phyloP scores from a whole-genome alignment of 768 basidiomycete genomes.

The Symmetrospora coprosmae region DNA sequence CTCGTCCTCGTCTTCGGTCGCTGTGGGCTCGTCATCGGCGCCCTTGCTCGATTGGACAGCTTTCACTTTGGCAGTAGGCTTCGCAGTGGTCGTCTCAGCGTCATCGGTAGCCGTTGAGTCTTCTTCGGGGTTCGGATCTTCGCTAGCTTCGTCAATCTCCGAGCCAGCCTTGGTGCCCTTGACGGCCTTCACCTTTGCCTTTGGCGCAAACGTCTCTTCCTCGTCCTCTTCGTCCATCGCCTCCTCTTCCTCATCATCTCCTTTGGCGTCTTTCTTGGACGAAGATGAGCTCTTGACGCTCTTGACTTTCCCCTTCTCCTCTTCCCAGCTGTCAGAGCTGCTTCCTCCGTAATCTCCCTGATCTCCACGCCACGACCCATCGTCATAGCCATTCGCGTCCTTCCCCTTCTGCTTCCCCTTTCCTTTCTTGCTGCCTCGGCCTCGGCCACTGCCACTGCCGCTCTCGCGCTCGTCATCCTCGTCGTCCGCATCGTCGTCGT shows the following conservation, averaged over 20 bases:
- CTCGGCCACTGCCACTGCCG: no score
- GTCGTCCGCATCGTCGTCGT: not conserved
- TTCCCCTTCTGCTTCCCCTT: not conserved
- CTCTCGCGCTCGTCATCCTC: no score
- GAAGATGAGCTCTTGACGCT: not conserved
- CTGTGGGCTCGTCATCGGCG: not conserved
- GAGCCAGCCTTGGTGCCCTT: no score
- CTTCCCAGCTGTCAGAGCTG: not conserved
- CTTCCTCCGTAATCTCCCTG: not conserved
- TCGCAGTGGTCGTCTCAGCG: not conserved
- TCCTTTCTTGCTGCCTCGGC: not conserved
- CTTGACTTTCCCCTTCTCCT: not conserved
- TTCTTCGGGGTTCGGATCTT: no score
- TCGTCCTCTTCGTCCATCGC: not conserved
- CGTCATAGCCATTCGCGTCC: slow-evolving; percentile 10
- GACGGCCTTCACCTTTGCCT: not conserved
- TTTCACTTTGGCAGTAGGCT: not conserved
- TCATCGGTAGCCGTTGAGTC: not conserved
- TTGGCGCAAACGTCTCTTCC: no score
- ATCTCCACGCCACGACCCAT: slow-evolving; percentile 10
- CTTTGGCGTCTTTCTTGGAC: not conserved
- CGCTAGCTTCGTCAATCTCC: no score
- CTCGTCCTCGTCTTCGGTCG: not conserved
- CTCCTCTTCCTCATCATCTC: not conserved
- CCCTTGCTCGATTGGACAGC: not conserved